These are phyloP conservation scores for Colletotrichum lini DNA, from an alignment of 2,329 filamentous ascomycete genomes.

Conservation along the genomic window DNA sequence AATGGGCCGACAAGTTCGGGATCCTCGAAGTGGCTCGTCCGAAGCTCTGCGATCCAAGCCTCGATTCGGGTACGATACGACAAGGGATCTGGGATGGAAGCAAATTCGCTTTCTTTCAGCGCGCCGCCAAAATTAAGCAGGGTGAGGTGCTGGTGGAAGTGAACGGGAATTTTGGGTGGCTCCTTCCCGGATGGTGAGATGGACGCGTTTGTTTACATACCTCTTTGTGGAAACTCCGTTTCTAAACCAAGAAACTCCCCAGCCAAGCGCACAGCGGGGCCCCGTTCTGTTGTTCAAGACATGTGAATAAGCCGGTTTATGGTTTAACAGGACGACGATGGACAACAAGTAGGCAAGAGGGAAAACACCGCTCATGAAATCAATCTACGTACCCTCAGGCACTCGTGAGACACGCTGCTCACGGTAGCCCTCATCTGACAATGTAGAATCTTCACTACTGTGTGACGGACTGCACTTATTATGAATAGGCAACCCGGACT, in stretches of 20 bases:
- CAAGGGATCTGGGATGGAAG: constrained; percentile 12
- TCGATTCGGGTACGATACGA: constrained; percentile 32
- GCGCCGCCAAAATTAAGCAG: not conserved
- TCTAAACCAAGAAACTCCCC: constrained; percentile 8
- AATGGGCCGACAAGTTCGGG: constrained; percentile 40
- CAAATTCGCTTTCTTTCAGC: constrained; percentile 12
- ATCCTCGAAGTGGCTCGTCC: constrained; percentile 31
- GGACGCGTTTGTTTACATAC: constrained; percentile 25
- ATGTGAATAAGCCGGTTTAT: constrained; percentile 20
- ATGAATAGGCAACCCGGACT: not conserved
- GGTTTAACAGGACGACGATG: not conserved
- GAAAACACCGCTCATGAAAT: not conserved
- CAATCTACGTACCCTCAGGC: constrained; percentile 21
- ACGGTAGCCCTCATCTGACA: not conserved
- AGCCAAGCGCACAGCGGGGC: not conserved
- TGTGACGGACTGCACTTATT: not conserved
- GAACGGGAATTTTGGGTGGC: not conserved
- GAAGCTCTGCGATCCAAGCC: constrained; percentile 34
- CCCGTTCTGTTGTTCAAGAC: not conserved
- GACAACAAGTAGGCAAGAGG: not conserved
- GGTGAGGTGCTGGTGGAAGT: not conserved
- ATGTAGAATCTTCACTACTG: constrained; percentile 1
- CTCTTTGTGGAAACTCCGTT: constrained; percentile 27
- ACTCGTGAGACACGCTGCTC: not conserved
- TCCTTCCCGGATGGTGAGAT: not conserved